Conservation (phyloP, 2,329 filamentous ascomycete genomes). For the Pleurostoma richardsiae region DNA sequence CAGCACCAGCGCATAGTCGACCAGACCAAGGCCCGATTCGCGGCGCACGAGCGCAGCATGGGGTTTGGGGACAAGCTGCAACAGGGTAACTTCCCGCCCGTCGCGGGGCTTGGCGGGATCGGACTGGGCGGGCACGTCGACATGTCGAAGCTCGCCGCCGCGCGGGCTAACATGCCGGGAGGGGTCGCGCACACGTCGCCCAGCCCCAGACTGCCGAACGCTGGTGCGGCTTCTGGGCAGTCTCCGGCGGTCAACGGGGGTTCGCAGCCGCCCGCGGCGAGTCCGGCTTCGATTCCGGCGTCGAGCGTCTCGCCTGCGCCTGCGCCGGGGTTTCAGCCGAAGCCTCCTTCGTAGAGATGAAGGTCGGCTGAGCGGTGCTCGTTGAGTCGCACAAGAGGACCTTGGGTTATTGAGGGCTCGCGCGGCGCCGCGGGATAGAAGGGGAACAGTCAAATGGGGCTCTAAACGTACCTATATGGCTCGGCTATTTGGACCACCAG, state of each 20-base stretch:
- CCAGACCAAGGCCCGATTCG: slow-evolving; percentile 42
- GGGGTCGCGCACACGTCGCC: slow-evolving; percentile 27
- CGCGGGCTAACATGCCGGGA: slow-evolving; percentile 29
- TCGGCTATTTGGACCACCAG: no score
- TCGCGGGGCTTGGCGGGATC: slow-evolving; percentile 29
- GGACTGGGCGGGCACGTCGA: slow-evolving; percentile 27
- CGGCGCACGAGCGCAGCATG: slow-evolving; percentile 35
- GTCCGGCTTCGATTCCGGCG: slow-evolving; percentile 12
- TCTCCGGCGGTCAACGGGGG: slow-evolving; percentile 11
- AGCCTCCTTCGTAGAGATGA: no score
- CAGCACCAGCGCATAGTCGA: slow-evolving; percentile 47
- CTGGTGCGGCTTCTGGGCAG: slow-evolving; percentile 5
- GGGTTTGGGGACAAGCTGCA: slow-evolving; percentile 7
- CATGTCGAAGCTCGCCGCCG: slow-evolving; percentile 25
- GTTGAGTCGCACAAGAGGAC: no score
- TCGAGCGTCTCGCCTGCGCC: slow-evolving; percentile 12
- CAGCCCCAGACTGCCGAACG: slow-evolving; percentile 18
- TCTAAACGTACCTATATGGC: no score
- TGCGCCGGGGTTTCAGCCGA: neutral
- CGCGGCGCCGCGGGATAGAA: no score
- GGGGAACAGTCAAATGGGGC: no score
- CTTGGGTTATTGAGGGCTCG: no score
- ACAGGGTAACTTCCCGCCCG: slow-evolving; percentile 43
- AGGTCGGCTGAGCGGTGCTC: no score
- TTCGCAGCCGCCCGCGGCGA: slow-evolving; percentile 8